Percentiles rank a stretch among this genome's conserved stretches.
phyloP scores from a whole-genome alignment of 1,284 basidiomycete species.

The Irpex sp. region DNA sequence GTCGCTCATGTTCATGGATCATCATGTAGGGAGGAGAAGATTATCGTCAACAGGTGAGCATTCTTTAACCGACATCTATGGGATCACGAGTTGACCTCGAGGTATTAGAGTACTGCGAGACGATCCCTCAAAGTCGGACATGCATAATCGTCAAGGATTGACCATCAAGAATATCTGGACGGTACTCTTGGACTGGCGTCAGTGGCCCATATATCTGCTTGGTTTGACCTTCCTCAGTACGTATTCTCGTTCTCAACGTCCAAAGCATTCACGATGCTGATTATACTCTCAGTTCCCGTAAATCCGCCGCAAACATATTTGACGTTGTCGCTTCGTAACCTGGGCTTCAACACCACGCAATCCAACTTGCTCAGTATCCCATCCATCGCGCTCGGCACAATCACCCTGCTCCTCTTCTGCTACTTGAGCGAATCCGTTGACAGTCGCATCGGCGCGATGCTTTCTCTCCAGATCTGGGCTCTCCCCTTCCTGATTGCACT shows the following conservation, averaged over 20 bases:
- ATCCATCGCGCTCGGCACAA: conserved; percentile 29
- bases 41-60: conserved; percentile 33
- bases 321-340: conserved; percentile 53
- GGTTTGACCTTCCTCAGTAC: conserved; percentile 32
- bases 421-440: conserved; percentile 51
- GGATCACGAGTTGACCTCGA: too few relatives aligned
- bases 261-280: background rate
- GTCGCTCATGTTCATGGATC: background rate
- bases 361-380: conserved; percentile 61
- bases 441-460: conserved; percentile 45
- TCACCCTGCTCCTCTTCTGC: conserved; percentile 38
- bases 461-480: conserved; percentile 55
- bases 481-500: conserved; percentile 54
- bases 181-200: conserved; percentile 57
- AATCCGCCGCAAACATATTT: conserved; percentile 51
- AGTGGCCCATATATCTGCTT: conserved; percentile 68
- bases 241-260: conserved; percentile 4
- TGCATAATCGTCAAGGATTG: conserved; percentile 76
- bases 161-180: conserved; percentile 46
- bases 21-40: conserved; percentile 29
- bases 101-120: conserved; percentile 59
- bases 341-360: conserved; percentile 58
- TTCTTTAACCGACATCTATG: background rate
- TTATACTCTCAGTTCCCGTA: conserved; percentile 36
- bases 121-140: conserved; percentile 66